Evolutionary conservation across 148 eudicot genomes (phyloP), one percentile per base, ranked within the genome.

Genomic region (Tetragonia tetragonoides): DNA sequence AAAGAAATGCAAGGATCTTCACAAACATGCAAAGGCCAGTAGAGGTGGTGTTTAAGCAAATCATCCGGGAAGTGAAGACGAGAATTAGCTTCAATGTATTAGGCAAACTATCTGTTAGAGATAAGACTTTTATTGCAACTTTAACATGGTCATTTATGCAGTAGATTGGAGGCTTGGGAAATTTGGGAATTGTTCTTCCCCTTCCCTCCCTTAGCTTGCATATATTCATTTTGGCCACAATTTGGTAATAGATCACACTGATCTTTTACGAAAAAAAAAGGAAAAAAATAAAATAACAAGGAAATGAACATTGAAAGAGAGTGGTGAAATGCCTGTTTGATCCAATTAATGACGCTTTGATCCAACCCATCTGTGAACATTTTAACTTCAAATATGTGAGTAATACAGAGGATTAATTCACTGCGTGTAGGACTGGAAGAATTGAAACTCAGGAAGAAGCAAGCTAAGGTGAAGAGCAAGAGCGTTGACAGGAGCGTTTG

Each of bases 291-390:
- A 59, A 72, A 4, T 14, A 44, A 41, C n/a, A 77, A 67, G 39
- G 28, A 51, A 51, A 68, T n/a, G 4, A 38, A 70, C 72, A 9
- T 28, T 15, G 71, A 17, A 39, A 37, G 20, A 14, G 15, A n/a
- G n/a, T n/a, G n/a, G n/a, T n/a, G 5, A 2, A 15, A 0, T 85
- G 90, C 97, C 93, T 91, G 88, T 40, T 89, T 93, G 83, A 93
- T 70, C 97, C 97, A 93, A 78, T 83, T 86, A 81, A 93, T 88
- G 46, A 95, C 97, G 18, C 69, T 83, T 72, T 93, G 88, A 81
- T 93, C 97, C 47, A 93, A 81, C 23, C 97, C 97, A 68, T 93
- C 93, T 2, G 97, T 91, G 76, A 93, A 93, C 97, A 93, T 91
- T 70, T 72, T 82, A 60, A 18, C 7, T 24, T 56, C 7, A n/a